A percentile compares a stretch with the other conserved stretches of the same genome.
Conservation (phyloP, 352 stramenopile species). For the Pythium oligandrum region DNA sequence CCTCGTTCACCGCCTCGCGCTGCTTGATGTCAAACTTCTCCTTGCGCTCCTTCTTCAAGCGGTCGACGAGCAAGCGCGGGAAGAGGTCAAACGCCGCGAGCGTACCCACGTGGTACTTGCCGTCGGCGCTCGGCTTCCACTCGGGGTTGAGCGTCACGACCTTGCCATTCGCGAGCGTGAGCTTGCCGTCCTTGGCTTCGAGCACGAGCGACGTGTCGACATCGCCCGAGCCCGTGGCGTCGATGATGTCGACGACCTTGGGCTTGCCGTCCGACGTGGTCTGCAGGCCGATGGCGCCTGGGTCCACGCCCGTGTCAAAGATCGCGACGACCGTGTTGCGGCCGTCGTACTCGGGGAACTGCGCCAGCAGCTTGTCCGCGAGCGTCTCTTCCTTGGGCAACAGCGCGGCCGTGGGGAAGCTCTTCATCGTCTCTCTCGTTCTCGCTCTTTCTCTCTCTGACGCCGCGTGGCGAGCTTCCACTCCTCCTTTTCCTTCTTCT, state of each 20-base stretch:
- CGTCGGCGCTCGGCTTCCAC: constrained; percentile 50
- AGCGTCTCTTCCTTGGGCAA: constrained; percentile 93
- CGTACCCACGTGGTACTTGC: constrained; percentile 80
- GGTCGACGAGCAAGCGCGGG: constrained; percentile 57
- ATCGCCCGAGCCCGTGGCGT: constrained; percentile 93
- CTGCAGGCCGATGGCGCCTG: constrained; percentile 83
- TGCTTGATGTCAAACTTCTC: constrained; percentile 78
- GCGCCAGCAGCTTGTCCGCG: constrained; percentile 67
- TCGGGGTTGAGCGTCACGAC: constrained; percentile 71
- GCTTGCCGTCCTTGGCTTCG: constrained; percentile 40
- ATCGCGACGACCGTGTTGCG: constrained; percentile 91
- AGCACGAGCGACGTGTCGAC: constrained; percentile 82
- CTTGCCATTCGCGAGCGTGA: constrained; percentile 36
- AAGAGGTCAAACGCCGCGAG: constrained; percentile 89
- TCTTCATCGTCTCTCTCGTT: constrained; percentile 29
- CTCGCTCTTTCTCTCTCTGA: not conserved
- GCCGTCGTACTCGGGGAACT: constrained; percentile 88
- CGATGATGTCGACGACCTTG: constrained; percentile 95
- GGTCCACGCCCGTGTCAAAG: constrained; percentile 95
- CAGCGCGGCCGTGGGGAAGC: constrained; percentile 58
- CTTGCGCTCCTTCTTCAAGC: constrained; percentile 78
- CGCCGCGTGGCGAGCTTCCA: constrained; percentile 15
- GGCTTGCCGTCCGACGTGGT: constrained; percentile 79
- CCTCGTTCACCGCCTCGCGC: constrained; percentile 52
- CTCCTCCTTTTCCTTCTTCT: too few species aligned